Evolutionary conservation across 2,329 filamentous ascomycete genomes (phyloP), one percentile per base, ranked within the genome.

Genomic region (Aureobasidium mangrovei): DNA sequence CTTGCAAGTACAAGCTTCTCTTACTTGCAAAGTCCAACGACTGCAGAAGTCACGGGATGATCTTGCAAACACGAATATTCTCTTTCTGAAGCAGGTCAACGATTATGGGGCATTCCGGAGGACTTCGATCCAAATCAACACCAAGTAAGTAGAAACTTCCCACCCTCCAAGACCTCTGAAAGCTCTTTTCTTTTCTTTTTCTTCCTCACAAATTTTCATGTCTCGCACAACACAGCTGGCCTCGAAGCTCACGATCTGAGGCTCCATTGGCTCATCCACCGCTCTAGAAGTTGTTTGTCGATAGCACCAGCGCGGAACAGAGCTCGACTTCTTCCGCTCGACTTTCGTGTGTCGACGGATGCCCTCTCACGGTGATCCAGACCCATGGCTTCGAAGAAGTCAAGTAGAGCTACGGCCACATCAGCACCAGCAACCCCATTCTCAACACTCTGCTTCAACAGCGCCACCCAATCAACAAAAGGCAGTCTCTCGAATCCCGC

Each of bases 1-100:
- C 18, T 46, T 46, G 43, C 43, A 10, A 46, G 24, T 32, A 46
- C 43, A 12, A 46, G 43, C 43, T 46, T 35, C 24, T 46, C 43
- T 46, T 46, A 35, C 31, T 46, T 46, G 29, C 9, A 18, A 46
- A 36, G n/a, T 46, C 35, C 43, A 12, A 35, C 43, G 26, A 27
- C 43, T 27, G 31, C 9, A 8, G 43, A 46, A 36, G 43, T 18
- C 26, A 46, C 3, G 32, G 24, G 18, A 46, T 35, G 43, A 36
- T 33, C 43, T 46, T 46, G 43, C 31, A 33, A 46, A 36, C 32
- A 46, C 43, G 35, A 46, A 29, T 18, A 28, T 46, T 46, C 31
- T 12, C 31, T 28, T 29, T 24, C 31, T 36, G 43, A 35, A 27
- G 43, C 24, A 24, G 43, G 5, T 26, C 26, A 45, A 3, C 33